Percentiles rank a stretch among this genome's conserved stretches.
phyloP scores from a whole-genome alignment of 1,284 basidiomycete species.

The Malassezia furfur region DNA sequence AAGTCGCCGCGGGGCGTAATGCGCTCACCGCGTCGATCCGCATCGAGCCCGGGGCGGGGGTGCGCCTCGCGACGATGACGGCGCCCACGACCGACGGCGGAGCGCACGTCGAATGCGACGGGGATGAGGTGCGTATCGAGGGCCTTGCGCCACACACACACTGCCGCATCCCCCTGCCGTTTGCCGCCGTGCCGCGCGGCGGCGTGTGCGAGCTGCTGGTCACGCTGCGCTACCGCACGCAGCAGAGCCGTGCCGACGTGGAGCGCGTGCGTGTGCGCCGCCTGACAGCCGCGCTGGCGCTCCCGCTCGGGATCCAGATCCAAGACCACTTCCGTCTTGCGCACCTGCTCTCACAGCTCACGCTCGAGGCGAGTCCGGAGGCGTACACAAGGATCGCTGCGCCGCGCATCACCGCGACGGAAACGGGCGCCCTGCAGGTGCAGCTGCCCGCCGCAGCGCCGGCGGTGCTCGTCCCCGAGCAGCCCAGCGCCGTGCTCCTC shows the following conservation, averaged over 20 bases:
- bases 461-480: slow-evolving; percentile 24
- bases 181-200: slow-evolving; percentile 16
- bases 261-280: slow-evolving; percentile 14
- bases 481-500: slow-evolving; percentile 37
- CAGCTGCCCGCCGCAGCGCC: neutral
- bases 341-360: slow-evolving; percentile 22
- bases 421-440: neutral
- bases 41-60: slow-evolving; percentile 1
- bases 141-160: neutral
- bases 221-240: slow-evolving; percentile 19
- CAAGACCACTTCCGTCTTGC: slow-evolving; percentile 42
- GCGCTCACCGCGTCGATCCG: slow-evolving; percentile 22
- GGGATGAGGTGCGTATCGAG: neutral
- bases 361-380: neutral
- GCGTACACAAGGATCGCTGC: neutral
- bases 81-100: neutral
- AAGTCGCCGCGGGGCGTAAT: slow-evolving; percentile 26
- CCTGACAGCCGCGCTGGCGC: slow-evolving; percentile 18
- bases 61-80: neutral
- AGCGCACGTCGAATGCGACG: neutral
- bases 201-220: slow-evolving; percentile 17
- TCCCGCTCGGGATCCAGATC: slow-evolving; percentile 45
- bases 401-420: neutral
- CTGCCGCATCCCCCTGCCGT: slow-evolving; percentile 17
- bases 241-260: slow-evolving; percentile 15